Conservation (phyloP, 495 filamentous ascomycete genomes). For the Terfezia claveryi region DNA sequence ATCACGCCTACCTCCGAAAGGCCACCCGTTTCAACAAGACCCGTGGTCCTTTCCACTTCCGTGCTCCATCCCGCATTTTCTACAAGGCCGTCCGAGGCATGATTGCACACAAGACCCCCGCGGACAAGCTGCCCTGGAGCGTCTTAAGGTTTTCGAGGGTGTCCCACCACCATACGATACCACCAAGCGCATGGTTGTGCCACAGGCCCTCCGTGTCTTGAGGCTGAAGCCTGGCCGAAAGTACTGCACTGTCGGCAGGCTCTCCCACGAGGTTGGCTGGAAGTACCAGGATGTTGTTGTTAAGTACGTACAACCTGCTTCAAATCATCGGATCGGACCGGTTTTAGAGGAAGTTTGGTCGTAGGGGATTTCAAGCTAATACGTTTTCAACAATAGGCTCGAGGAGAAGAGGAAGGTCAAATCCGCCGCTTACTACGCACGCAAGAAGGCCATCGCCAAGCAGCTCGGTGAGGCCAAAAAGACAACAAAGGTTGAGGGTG, state of each 20-base stretch:
- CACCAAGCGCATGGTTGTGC: conserved; percentile 98
- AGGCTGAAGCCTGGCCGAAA: conserved; percentile 94
- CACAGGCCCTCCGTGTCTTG: conserved; percentile 86
- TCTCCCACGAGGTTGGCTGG: conserved; percentile 98
- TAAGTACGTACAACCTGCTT: conserved; percentile 39
- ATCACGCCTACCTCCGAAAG: conserved; percentile 98
- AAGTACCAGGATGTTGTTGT: conserved; percentile 98
- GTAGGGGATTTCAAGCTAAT: conserved; percentile 21
- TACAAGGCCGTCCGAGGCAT: conserved; percentile 99
- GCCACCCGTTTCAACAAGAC: conserved; percentile 98
- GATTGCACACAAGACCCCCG: conserved; percentile 99
- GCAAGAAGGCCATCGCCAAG: conserved; percentile 87
- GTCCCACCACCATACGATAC: conserved; percentile 97
- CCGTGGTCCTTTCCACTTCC: conserved; percentile 99
- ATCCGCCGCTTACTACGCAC: conserved; percentile 95
- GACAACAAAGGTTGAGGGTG: conserved; percentile 72
- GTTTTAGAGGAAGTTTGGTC: background rate
- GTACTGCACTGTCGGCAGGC: conserved; percentile 94
- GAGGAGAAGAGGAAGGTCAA: conserved; percentile 99
- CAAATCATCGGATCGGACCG: no score
- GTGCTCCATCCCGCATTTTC: conserved; percentile 93
- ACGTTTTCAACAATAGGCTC: conserved; percentile 35
- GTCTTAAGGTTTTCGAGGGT: conserved; percentile 99
- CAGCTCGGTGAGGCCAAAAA: conserved; percentile 79
- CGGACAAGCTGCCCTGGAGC: conserved; percentile 84